phyloP scores from a whole-genome alignment of 2,329 filamentous ascomycete genomes.

The Fusarium multiceps region DNA sequence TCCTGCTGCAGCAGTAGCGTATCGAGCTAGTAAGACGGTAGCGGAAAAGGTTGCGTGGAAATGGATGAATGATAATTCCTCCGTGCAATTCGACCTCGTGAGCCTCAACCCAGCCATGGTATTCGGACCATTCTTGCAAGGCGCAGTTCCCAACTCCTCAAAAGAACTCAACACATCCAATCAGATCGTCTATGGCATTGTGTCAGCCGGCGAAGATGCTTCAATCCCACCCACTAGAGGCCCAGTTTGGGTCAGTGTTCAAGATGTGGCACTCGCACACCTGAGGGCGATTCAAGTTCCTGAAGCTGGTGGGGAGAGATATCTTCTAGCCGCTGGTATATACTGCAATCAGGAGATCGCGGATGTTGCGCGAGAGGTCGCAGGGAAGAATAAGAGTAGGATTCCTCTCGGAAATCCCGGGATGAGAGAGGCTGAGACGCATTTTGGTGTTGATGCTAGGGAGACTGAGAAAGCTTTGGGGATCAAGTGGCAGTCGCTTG shows the following conservation, averaged over 20 bases:
- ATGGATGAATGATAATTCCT: slow-evolving; percentile 3
- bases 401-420: neutral
- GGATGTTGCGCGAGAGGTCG: neutral
- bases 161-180: slow-evolving; percentile 17
- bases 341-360: slow-evolving; percentile 16
- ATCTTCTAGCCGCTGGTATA: slow-evolving; percentile 5
- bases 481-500: slow-evolving; percentile 4
- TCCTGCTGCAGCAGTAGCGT: slow-evolving; percentile 1
- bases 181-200: neutral
- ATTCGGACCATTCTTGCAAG: slow-evolving; percentile 2
- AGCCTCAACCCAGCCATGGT: slow-evolving; percentile 18
- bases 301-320: slow-evolving; percentile 6
- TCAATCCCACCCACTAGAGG: neutral
- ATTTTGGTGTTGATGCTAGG: slow-evolving; percentile 11
- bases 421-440: neutral
- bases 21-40: slow-evolving; percentile 6
- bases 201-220: neutral
- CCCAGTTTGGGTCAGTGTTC: slow-evolving; percentile 8
- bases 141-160: neutral
- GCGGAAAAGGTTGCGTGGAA: slow-evolving; percentile 15
- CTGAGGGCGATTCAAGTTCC: slow-evolving; percentile 5
- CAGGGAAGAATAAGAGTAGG: neutral
- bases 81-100: neutral
- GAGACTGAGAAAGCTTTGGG: neutral
- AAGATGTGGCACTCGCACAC: slow-evolving; percentile 8